Base-by-base conservation (phyloP, 129 eudicot species). In the Flaveria robusta region DNA sequence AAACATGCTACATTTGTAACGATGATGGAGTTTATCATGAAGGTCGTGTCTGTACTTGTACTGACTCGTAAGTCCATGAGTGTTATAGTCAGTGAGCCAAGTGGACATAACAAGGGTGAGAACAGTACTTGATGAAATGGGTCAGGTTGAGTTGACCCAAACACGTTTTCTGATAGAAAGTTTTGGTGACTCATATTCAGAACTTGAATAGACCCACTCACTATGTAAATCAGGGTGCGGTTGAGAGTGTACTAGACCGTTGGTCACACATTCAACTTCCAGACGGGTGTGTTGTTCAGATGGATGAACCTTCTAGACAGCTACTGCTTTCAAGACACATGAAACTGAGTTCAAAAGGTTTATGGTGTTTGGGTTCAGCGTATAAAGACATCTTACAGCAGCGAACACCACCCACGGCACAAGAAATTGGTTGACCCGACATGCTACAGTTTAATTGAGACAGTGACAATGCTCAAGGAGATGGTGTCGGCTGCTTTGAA, bases 61-160 rank as follows among this genome's bases (percentile, higher is more conserved):
- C 98, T 41, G 93, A 92, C 81, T 66, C 92, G 98, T 22, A 92
- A 90, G 75, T 92, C 96, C 59, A 92, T 88, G 98, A 87, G 96
- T 64, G 94, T 90, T 51, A 83, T 92, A 68, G 92, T 86, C 34
- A 69, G 81, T 51, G 92, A 89, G 79, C 87, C 86, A 64, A 83
- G 79, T 39, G 96, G 94, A 37, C 77, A 70, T 10, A 90, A 86
- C 72, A 69, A 9, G 7, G 51, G 62, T 70, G 62, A 27, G 1
- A 70, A 70, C 7, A 24, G 24, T 11, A 18, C 11, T 14, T n/a
- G 19, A 12, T 20, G 3, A 13, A 16, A 66, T 23, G 49, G 70
- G 70, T 66, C 10, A 3, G 41, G 68, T 13, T 27, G 68, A 29
- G 4, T 27, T 26, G 20, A 62, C 19, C 19, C 20, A 50, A 50